Percentiles rank a stretch among this genome's conserved stretches.
phyloP scores from a whole-genome alignment of 2,329 filamentous ascomycete species.

The Aspergillus sp. region DNA sequence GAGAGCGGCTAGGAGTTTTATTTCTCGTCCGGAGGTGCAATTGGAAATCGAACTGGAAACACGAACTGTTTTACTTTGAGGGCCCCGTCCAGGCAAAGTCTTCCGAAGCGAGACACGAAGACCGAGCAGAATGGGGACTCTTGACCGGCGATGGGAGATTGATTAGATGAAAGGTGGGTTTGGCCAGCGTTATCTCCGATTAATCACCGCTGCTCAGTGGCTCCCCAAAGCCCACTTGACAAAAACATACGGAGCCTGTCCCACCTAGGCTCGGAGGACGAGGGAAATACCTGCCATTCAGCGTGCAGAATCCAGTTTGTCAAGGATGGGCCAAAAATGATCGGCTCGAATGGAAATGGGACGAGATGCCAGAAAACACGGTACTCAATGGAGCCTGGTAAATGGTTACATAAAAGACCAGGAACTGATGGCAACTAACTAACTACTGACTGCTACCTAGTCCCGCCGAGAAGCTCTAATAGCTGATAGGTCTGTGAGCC shows the following conservation, averaged over 20 bases:
- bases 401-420: neutral
- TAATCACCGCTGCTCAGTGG: constrained; percentile 11
- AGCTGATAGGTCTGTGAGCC: neutral
- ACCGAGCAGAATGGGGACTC: neutral
- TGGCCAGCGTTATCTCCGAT: constrained; percentile 17
- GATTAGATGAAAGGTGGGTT: constrained; percentile 28
- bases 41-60: neutral
- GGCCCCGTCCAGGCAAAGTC: neutral
- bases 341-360: neutral
- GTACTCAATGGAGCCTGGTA: neutral
- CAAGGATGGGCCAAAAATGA: neutral
- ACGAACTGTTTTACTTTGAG: neutral
- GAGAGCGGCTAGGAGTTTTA: neutral
- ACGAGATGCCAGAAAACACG: neutral
- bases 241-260: neutral
- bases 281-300: neutral
- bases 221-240: neutral
- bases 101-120: neutral
- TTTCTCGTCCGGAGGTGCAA: neutral
- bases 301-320: neutral
- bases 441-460: neutral
- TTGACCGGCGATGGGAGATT: constrained; percentile 15
- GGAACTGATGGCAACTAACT: neutral
- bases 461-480: neutral
- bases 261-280: neutral